Evolutionary conservation across 805 yeast species (phyloP).

Genomic region (Saccharomycopsis sp.): DNA sequence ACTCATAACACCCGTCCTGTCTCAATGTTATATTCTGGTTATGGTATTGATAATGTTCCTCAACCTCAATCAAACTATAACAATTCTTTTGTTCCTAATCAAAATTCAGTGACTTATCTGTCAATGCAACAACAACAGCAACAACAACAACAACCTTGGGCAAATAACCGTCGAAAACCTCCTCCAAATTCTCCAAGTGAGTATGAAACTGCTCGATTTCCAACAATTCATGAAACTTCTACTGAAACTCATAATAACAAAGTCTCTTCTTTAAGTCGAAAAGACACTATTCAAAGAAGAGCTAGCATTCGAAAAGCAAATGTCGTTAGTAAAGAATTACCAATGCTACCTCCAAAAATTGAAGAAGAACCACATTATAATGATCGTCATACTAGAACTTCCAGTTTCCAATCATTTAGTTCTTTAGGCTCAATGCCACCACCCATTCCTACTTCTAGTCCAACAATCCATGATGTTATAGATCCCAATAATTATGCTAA

Average conservation of each 20-base stretch:
- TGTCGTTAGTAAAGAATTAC: conserved; percentile 5
- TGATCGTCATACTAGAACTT: neutral
- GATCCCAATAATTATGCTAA: neutral
- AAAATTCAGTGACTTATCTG: too few species aligned
- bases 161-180: conserved; percentile 6
- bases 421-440: conserved; percentile 1
- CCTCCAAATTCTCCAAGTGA: conserved; percentile 15
- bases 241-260: too few species aligned
- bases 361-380: neutral
- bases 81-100: too few species aligned
- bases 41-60: too few species aligned
- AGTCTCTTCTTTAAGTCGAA: neutral
- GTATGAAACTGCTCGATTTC: conserved; percentile 5
- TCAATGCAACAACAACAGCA: too few species aligned
- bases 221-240: neutral
- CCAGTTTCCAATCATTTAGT: neutral
- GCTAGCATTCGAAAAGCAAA: conserved; percentile 8
- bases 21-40: too few species aligned
- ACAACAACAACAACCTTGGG: neutral
- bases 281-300: conserved; percentile 9
- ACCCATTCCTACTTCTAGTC: conserved; percentile 3
- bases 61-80: too few species aligned
- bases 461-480: conserved; percentile 2
- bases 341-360: conserved; percentile 8
- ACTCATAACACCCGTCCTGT: too few species aligned